Base-by-base conservation (phyloP, 1,284 basidiomycete genomes). In the Exobasidium rhododendri region DNA sequence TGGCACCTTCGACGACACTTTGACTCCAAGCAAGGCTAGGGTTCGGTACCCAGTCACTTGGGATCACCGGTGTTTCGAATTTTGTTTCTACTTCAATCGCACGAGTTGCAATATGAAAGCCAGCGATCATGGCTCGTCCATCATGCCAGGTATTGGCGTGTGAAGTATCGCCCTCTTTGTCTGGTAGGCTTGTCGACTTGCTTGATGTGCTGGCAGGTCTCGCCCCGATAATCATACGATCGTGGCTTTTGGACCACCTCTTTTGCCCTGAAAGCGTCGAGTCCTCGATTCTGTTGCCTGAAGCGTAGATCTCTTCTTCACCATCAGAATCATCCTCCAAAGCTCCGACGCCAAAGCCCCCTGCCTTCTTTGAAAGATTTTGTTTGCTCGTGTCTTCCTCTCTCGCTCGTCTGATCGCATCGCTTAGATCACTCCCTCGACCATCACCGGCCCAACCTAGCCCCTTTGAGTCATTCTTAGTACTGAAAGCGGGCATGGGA, bases 31-130 rank as follows among this genome's bases (percentile, higher is more conserved):
- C 85, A 28, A 85, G 82, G 22, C 82, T 83, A 0, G 94, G 94
- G 74, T 93, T 84, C 0, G 94, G 90, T 65, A 83, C 85, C 94
- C 94, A 97, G 17, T 85, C 88, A 59, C 84, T 77, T 0, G 93
- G 92, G 44, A 94, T 82, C 7, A 90, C 86, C 0, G 90, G 89
- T 28, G 90, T 80, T 1, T 80, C 84, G 69, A 75, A 92, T 90
- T 87, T 89, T 81, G 85, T 83, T 67, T 92, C 88, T 32, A 24
- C 24, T 28, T 50, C 52, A 13, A n/a, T 55, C n/a, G 30, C 4
- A 20, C 29, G n/a, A 22, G 20, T 14, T 3, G 4, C 85, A 6
- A 92, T 80, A 0, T 84, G 82, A 75, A 97, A 98, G 0, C 92
- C 92, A 7, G 84, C 76, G 2, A 93, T 79, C 0, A 93, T 85